Percentiles rank a stretch among this genome's conserved stretches.
phyloP scores from a whole-genome alignment of 495 filamentous ascomycete species.

The Lasiosphaeris hirsuta region DNA sequence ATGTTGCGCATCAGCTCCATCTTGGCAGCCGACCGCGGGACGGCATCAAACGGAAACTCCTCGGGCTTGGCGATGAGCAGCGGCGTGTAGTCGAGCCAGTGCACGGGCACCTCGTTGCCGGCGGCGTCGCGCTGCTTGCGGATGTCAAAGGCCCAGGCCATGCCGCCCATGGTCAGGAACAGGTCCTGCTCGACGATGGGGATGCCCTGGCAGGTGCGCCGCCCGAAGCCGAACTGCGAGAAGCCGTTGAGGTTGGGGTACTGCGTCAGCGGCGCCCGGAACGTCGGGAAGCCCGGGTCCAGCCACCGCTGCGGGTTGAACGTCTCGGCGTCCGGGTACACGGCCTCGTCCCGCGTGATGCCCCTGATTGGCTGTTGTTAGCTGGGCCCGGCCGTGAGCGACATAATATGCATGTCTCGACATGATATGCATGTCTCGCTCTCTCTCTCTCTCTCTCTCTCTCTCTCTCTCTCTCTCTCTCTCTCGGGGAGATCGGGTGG shows the following conservation, averaged over 20 bases:
- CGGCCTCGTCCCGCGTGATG: constrained; percentile 56
- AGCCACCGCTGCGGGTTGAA: constrained; percentile 56
- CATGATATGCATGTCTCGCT: too few relatives aligned
- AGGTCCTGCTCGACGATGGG: constrained; percentile 55
- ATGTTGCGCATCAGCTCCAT: constrained; percentile 25
- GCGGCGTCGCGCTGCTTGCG: constrained; percentile 35
- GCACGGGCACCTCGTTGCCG: constrained; percentile 40
- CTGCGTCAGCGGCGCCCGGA: constrained; percentile 49
- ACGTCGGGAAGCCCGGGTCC: constrained; percentile 49
- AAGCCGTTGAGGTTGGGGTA: constrained; percentile 54
- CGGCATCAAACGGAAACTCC: constrained; percentile 45
- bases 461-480: too few relatives aligned
- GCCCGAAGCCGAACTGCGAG: constrained; percentile 60
- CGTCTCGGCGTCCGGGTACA: constrained; percentile 59
- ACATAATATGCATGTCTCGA: background rate
- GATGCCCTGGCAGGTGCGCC: constrained; percentile 56
- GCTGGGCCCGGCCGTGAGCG: too few relatives aligned
- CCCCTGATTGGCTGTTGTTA: constrained; percentile 42
- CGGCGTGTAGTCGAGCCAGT: constrained; percentile 49
- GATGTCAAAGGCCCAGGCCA: constrained; percentile 58
- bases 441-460: too few relatives aligned
- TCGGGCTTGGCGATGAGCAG: constrained; percentile 53
- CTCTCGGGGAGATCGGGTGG: background rate
- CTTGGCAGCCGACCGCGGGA: constrained; percentile 35
- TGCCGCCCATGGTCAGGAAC: constrained; percentile 54